A percentile compares a stretch with the other conserved stretches of the same genome.
phyloP scores from a whole-genome alignment of 148 eudicot genomes.

The Dianthus caryophyllus region DNA sequence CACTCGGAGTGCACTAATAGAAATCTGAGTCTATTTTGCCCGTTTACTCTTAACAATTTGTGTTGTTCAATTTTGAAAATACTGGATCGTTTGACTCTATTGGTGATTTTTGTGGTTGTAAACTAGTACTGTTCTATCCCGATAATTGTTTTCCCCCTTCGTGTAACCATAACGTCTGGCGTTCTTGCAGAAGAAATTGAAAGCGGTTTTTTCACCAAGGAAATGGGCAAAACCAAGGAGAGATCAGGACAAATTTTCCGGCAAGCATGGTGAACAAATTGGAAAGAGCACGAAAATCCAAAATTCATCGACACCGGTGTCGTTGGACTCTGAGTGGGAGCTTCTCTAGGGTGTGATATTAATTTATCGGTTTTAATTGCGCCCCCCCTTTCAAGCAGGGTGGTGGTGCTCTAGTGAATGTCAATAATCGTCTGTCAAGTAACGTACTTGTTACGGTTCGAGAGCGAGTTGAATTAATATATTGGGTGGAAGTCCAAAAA shows the following conservation, averaged over 20 bases:
- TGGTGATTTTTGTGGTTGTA: neutral
- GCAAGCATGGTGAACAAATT: conserved; percentile 14
- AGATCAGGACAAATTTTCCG: conserved; percentile 14
- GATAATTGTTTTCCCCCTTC: neutral
- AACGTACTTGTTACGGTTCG: conserved; percentile 3
- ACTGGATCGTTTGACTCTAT: no score
- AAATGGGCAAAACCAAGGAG: conserved; percentile 28
- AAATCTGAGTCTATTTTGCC: no score
- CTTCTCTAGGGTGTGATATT: conserved; percentile 22
- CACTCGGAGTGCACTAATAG: no score
- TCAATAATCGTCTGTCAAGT: conserved; percentile 9
- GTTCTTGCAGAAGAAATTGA: conserved; percentile 29
- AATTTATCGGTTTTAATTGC: neutral
- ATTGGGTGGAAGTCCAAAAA: conserved; percentile 1
- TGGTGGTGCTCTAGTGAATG: conserved; percentile 14
- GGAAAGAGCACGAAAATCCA: neutral
- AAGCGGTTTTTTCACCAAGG: conserved; percentile 21
- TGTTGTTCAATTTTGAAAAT: no score
- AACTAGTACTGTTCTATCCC: neutral
- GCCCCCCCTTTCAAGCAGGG: conserved; percentile 19
- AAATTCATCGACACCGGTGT: conserved; percentile 9
- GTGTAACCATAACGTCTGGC: neutral
- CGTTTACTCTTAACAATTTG: no score
- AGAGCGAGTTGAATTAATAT: conserved; percentile 8
- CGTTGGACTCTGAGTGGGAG: conserved; percentile 34